Base-by-base conservation (phyloP, 129 eudicot species). In the Tagetes erecta region DNA sequence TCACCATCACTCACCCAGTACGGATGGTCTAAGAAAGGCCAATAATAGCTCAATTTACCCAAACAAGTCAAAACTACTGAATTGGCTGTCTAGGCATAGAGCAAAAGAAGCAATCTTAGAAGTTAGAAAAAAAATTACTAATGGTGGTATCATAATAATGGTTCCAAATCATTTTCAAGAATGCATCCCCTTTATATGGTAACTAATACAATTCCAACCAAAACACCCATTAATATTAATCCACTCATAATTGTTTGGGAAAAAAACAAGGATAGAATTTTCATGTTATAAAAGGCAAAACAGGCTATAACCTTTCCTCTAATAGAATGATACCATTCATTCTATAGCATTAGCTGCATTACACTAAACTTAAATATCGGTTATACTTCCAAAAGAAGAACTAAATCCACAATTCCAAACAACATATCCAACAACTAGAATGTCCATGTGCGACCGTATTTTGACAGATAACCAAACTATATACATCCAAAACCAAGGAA, bases 81-180 rank as follows among this genome's bases (percentile, higher is more conserved):
- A 72, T 9, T 30, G n/a, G 53, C 57, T 47, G 42, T 27, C 33
- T 2, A 56, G 34, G 68, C 20, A 55, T 20, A 71, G 9, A 27
- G 37, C 40, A 71, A 51, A 71, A 5, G 50, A 71, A 51, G 49
- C n/a, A 36, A 71, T 37, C 47, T 58, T 33, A 46, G 74, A 70
- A 36, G 64, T 51, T 49, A 51, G n/a, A 51, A 11, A 14, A 51
- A 35, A 51, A 11, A 14, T 33, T 35, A 50, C 57, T 3, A 49
- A 14, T 49, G 45, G 2, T 8, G 47, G n/a, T 36, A 51, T 5
- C 14, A 41, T 35, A 51, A 50, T 42, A 41, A 2, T n/a, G 31
- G 30, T 9, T 39, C 33, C 55, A 0, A n/a, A 30, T 3, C 36
- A 58, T 44, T 41, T 57, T 72, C 55, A 51, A 72, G 44, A 12